A percentile compares a stretch with the other conserved stretches of the same genome.
Conservation (phyloP, 73 alveolate genomes). For the Uronychia binucleata region DNA sequence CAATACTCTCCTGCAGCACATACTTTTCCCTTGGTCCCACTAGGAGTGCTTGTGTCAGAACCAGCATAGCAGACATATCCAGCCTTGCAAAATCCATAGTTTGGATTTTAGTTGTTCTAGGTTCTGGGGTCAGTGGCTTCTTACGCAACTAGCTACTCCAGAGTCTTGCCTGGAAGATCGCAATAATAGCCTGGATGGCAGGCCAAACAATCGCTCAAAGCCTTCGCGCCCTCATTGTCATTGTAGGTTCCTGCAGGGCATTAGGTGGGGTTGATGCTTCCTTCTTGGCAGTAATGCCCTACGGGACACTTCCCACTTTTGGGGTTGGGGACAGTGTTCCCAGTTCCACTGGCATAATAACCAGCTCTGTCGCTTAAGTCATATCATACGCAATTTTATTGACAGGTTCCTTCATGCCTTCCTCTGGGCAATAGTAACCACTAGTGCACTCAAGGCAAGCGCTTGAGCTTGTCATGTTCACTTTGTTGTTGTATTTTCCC, state of each 20-base stretch:
- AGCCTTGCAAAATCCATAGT: constrained; percentile 39
- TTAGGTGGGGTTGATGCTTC: constrained; percentile 17
- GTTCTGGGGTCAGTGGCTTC: constrained; percentile 15
- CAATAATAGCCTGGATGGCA: constrained; percentile 61
- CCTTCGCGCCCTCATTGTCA: constrained; percentile 16
- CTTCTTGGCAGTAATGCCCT: constrained; percentile 47
- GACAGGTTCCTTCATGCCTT: constrained; percentile 8
- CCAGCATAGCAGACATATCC: constrained; percentile 61
- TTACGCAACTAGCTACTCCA: constrained; percentile 13
- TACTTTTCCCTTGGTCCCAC: constrained; percentile 11
- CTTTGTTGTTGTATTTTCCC: constrained; percentile 61
- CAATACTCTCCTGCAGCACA: constrained; percentile 70
- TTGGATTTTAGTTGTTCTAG: neutral
- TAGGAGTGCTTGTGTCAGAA: constrained; percentile 9
- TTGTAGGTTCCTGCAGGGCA: constrained; percentile 56
- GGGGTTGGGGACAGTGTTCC: constrained; percentile 8
- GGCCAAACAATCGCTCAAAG: constrained; percentile 21
- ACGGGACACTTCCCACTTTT: constrained; percentile 34
- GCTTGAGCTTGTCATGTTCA: neutral
- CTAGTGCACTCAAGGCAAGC: constrained; percentile 38
- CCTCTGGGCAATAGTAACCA: constrained; percentile 33
- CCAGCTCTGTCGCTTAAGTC: constrained; percentile 20
- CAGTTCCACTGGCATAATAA: constrained; percentile 17
- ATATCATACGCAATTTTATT: neutral
- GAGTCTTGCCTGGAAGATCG: constrained; percentile 24